Evolutionary conservation across 2,329 filamentous ascomycete genomes (phyloP), one percentile per base, ranked within the genome.

Genomic region (Tolypocladium cylindrosporum): DNA sequence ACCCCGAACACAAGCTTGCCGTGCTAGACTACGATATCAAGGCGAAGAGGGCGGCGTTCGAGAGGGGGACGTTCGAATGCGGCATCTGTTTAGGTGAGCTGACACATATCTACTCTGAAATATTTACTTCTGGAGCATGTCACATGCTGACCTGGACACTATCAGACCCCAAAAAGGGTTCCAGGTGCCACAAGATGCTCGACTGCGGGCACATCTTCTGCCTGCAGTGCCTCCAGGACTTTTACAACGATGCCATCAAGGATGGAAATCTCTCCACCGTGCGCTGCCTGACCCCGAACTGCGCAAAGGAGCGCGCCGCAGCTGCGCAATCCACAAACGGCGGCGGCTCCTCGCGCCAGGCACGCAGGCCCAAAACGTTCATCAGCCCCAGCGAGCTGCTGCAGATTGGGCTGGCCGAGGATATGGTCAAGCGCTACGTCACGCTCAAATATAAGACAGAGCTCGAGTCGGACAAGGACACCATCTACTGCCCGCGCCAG

Each of bases 151-250:
- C 56, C 68, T 72, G 61, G 68, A 39, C 3, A 4, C 11, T 13
- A 13, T 1, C 58, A 82, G 93, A 97, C 71, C 91, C 91, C 0
- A 96, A 96, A 72, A 97, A 95, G 70, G 94, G 94, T 1, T 73
- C 77, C 0, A 81, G 78, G 13, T 97, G 94, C 70, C 89, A 97
- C 74, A 83, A 84, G 48, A 86, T 97, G 79, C 74, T 88, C 52
- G 85, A 87, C 59, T 99, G 94, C 71, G 85, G 84, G 0, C 93
- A 99, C 69, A 91, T 97, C 42, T 99, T 97, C 68, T 99, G 94
- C 71, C 76, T 87, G 21, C 73, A 84, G n/a, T 99, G 94, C 67
- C 77, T 99, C 3, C 87, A 90, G 61, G 90, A 93, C 65, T 97
- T 93, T 65, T 97, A 96, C 78, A 90, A 88, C 64, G 87, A 85